Base-by-base conservation (phyloP, 768 basidiomycete genomes). In the Galerina sulciceps region DNA sequence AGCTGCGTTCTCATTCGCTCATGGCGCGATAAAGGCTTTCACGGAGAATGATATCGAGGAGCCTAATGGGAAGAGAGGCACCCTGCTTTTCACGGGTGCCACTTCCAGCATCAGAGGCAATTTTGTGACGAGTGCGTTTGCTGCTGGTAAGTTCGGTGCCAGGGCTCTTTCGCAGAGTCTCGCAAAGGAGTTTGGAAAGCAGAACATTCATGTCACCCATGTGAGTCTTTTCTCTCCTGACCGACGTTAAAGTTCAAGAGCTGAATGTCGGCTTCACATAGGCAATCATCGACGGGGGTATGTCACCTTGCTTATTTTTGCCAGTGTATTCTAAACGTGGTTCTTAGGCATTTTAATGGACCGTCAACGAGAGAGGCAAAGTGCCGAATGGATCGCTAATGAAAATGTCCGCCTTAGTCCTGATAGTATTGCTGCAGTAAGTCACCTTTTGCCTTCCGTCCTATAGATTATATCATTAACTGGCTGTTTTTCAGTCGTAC, bases 151-250 rank as follows among this genome's bases (percentile, higher is more conserved):
- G 67, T 83, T 81, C 52, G 89, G 82, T 2, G 31, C 84, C 26
- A 76, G 90, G 41, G 86, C 85, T 0, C 74, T 91, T 43, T 81
- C 84, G 0, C 90, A 91, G 73, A 89, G 88, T 61, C 70, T 91
- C 65, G 83, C 84, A 6, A 90, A 90, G 71, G 89, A 91, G 65
- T 91, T 90, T 65, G 85, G 85, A 18, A 85, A 85, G 69, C 75
- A 90, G 40, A 86, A 90, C 64, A 90, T 91, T 49, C 89, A 91
- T 71, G 89, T 90, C 45, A 81, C 88, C 6, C 88, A 91, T 73
- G 88, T 87, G 61, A 70, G 87, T 80, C 1, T 49, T 31, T 37
- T 40, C 15, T 15, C 53, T 69, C 78, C 78, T 9, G 44, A 6
- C 10, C 17, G 6, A 11, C 9, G 13, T 20, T 46, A 10, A 2